Evolutionary conservation across 1,284 basidiomycete species (phyloP), one percentile per base, ranked within the genome.

Genomic region (Garcileccinum viscosum): DNA sequence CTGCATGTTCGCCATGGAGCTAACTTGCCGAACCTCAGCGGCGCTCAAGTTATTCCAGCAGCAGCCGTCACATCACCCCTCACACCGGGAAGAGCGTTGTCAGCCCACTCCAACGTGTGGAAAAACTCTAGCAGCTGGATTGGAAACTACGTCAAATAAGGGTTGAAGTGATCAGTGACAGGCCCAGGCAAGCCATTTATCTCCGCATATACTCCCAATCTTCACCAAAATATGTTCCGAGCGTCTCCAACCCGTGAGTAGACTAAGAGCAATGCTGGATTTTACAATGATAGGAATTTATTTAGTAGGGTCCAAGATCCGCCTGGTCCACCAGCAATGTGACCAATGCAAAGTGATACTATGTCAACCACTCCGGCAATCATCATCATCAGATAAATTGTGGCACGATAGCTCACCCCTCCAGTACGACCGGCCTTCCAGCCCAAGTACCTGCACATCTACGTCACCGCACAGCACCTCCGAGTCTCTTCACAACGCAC

Each of bases 291-390:
- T 73, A 8, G 79, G 80, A n/a, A 81, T 64, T 74, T 77, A 60
- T 33, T 60, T 35, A 2, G 59, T 60, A 3, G 59, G n/a, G 59
- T 35, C 59, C 59, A 60, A 11, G 59, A 60, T 11, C 59, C 79
- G n/a, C 69, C 71, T 5, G 63, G 61, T 1, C 73, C 71, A 9
- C 80, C 79, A 11, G 71, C 69, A 22, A 80, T 74, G 47, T 80
- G 80, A 14, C 79, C 80, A n/a, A 79, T 72, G 8, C 79, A 69
- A n/a, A 80, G 64, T 4, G 75, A 73, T n/a, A n/a, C n/a, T n/a
- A n/a, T n/a, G n/a, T n/a, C n/a, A n/a, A n/a, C n/a, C n/a, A n/a
- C n/a, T n/a, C n/a, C n/a, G n/a, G n/a, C n/a, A n/a, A n/a, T n/a
- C n/a, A n/a, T n/a, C n/a, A n/a, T n/a, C n/a, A n/a, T n/a, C n/a